Evolutionary conservation across 2,329 filamentous ascomycete genomes (phyloP).

Genomic region (Acarospora socialis): DNA sequence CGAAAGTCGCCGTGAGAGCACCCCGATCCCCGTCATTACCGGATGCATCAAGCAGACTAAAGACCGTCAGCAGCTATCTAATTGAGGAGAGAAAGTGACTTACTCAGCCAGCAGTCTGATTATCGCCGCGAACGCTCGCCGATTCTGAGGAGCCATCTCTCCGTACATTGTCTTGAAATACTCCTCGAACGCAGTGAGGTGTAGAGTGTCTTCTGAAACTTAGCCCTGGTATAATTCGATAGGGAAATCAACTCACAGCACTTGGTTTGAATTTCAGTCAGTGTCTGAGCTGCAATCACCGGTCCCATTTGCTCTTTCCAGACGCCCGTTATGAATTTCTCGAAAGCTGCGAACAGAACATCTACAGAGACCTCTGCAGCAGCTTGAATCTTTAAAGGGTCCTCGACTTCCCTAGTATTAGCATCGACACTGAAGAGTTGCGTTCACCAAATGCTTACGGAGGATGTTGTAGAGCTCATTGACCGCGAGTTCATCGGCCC

Average conservation of each 20-base stretch:
- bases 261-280: conserved; percentile 55
- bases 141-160: conserved; percentile 44
- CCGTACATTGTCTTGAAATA: conserved; percentile 39
- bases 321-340: conserved; percentile 77
- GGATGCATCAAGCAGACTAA: conserved; percentile 62
- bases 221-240: background rate
- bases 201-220: conserved; percentile 8
- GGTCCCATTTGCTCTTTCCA: conserved; percentile 84
- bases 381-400: conserved; percentile 61
- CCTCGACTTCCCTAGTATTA: conserved; percentile 40
- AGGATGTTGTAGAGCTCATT: conserved; percentile 85
- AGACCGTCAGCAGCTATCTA: background rate
- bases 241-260: conserved; percentile 27
- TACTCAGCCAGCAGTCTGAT: conserved; percentile 69
- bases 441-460: conserved; percentile 16
- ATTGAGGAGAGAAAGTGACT: too few species aligned
- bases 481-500: conserved; percentile 62
- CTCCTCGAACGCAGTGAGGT: conserved; percentile 33
- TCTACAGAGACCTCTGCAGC: conserved; percentile 66
- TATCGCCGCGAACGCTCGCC: conserved; percentile 66
- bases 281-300: conserved; percentile 56
- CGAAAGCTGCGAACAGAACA: conserved; percentile 79
- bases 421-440: background rate
- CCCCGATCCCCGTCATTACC: conserved; percentile 84
- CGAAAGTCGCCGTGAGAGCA: conserved; percentile 74